phyloP scores from a whole-genome alignment of 1,284 basidiomycete genomes.

The Ustilago trichophora region DNA sequence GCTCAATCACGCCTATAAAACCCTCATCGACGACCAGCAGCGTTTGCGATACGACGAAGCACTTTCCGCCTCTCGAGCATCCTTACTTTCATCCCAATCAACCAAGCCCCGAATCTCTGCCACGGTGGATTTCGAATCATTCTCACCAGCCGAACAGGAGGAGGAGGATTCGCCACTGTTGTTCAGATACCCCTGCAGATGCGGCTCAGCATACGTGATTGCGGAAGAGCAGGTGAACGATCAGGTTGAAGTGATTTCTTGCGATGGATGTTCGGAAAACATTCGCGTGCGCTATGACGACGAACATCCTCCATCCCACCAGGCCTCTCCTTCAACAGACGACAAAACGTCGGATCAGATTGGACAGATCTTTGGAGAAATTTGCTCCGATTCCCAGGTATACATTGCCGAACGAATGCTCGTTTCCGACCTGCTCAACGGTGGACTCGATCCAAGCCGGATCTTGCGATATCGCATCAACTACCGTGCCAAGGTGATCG shows the following conservation, averaged over 20 bases:
- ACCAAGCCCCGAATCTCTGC: slow-evolving; percentile 30
- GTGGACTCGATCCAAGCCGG: slow-evolving; percentile 4
- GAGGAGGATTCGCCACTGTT: neutral
- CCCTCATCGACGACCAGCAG: slow-evolving; percentile 20
- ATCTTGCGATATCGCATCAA: slow-evolving; percentile 41
- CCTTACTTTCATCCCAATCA: neutral
- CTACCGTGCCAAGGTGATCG: slow-evolving; percentile 21
- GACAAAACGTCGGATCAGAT: slow-evolving; percentile 7
- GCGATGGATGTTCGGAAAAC: slow-evolving; percentile 40
- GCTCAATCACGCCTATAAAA: slow-evolving; percentile 38
- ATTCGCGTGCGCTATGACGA: slow-evolving; percentile 35
- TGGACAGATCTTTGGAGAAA: slow-evolving; percentile 20
- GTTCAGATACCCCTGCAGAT: slow-evolving; percentile 33
- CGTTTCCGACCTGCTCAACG: slow-evolving; percentile 18
- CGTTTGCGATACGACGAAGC: slow-evolving; percentile 25
- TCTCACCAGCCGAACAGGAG: slow-evolving; percentile 6
- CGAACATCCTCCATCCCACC: too few relatives aligned
- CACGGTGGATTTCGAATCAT: slow-evolving; percentile 31
- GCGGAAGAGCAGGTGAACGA: slow-evolving; percentile 22
- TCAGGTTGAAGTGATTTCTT: slow-evolving; percentile 23
- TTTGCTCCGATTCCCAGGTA: slow-evolving; percentile 45
- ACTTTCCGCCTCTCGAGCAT: slow-evolving; percentile 10
- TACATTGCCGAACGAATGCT: slow-evolving; percentile 44
- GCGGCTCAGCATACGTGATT: slow-evolving; percentile 24
- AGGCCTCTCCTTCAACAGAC: too few relatives aligned